A percentile compares a stretch with the other conserved stretches of the same genome.
Conservation (phyloP, 192 early-diverging fungal species). For the Umbelopsis vinacea region DNA sequence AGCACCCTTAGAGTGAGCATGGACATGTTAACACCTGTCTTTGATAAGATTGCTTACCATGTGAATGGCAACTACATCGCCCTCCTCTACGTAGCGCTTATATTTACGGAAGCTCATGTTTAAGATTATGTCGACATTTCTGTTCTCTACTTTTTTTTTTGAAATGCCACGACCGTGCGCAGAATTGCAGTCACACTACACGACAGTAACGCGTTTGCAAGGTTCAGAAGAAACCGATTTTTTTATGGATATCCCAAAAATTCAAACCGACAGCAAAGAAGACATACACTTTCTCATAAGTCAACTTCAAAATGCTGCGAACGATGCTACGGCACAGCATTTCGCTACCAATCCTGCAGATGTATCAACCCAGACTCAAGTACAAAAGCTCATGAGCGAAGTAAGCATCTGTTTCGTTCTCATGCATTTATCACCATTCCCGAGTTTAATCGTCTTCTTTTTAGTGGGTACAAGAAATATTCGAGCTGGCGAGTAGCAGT, state of each 20-base stretch:
- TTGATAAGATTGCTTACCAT: conserved; percentile 52
- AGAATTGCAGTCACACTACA: conserved; percentile 9
- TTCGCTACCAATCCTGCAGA: conserved; percentile 3
- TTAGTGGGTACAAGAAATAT: conserved; percentile 47
- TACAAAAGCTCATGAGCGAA: conserved; percentile 7
- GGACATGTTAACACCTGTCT: neutral
- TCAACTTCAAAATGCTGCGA: conserved; percentile 14
- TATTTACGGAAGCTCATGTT: conserved; percentile 39
- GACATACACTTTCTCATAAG: conserved; percentile 29
- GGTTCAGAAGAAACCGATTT: neutral
- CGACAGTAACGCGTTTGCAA: neutral
- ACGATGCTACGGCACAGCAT: conserved; percentile 8
- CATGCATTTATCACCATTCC: neutral
- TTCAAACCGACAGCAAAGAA: conserved; percentile 27
- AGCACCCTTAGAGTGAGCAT: neutral
- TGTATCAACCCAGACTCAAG: conserved; percentile 6
- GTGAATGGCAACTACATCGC: conserved; percentile 80
- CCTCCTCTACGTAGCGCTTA: conserved; percentile 66
- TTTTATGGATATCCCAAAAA: conserved; percentile 21
- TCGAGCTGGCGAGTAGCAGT: conserved; percentile 37
- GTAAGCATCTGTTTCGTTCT: neutral
- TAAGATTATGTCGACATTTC: neutral
- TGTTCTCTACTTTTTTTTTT: conserved; percentile 7
- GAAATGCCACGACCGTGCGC: neutral
- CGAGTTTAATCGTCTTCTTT: neutral